Evolutionary conservation across 768 basidiomycete genomes (phyloP).

Genomic region (Auriculariales sp.): DNA sequence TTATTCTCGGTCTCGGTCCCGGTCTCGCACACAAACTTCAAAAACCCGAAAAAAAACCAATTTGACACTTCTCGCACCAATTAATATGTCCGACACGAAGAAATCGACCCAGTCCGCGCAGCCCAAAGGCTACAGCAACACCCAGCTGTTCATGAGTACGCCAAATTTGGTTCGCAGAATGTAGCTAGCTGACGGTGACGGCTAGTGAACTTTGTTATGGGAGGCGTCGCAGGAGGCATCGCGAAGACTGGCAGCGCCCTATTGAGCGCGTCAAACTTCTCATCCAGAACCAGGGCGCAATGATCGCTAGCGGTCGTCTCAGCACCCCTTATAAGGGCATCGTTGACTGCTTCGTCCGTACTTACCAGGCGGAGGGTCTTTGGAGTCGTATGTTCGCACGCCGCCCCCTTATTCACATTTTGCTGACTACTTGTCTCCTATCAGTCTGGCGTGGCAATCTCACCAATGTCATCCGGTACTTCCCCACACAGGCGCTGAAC

Average conservation of each 20-base stretch:
- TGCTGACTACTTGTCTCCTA: no score
- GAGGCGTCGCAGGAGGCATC: constrained; percentile 15
- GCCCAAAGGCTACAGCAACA: no score
- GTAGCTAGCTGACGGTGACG: neutral
- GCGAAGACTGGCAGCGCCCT: constrained; percentile 35
- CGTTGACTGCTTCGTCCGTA: constrained; percentile 20
- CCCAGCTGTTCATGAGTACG: neutral
- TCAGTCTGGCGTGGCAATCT: constrained; percentile 31
- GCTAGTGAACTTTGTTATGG: constrained; percentile 14
- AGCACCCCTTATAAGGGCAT: constrained; percentile 22
- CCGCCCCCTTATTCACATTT: no score
- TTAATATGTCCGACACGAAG: no score
- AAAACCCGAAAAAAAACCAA: no score
- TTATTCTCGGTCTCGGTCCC: no score
- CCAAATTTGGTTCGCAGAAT: neutral
- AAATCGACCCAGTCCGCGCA: no score
- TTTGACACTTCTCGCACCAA: no score
- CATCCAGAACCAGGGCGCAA: constrained; percentile 22
- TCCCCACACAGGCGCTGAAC: constrained; percentile 31
- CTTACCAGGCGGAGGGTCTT: constrained; percentile 22
- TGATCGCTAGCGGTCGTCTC: constrained; percentile 19
- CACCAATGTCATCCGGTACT: constrained; percentile 29
- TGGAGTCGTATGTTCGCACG: constrained; percentile 9
- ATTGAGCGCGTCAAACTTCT: constrained; percentile 34
- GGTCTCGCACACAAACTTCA: no score